A percentile compares a stretch with the other conserved stretches of the same genome.
phyloP scores from a whole-genome alignment of 2,329 filamentous ascomycete genomes.

The Apiospora rasikravindrae region DNA sequence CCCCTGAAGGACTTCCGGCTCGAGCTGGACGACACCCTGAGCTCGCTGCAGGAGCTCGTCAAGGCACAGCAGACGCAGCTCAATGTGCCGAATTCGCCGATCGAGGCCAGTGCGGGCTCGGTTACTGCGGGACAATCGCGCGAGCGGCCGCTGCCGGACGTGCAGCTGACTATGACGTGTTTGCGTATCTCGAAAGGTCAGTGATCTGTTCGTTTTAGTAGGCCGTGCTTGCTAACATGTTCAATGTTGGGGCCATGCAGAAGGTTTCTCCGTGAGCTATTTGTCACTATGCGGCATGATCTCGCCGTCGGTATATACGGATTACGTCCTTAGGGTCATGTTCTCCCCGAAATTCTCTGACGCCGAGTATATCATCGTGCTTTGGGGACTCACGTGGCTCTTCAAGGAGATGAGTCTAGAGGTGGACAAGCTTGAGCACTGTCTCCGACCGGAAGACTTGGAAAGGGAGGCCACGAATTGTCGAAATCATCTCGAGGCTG shows the following conservation, averaged over 20 bases:
- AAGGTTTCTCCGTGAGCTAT: slow-evolving; percentile 1
- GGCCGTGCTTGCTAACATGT: background rate
- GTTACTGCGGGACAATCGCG: too few species aligned
- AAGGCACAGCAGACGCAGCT: slow-evolving; percentile 22
- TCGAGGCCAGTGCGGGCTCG: background rate
- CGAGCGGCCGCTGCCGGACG: background rate
- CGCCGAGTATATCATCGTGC: slow-evolving; percentile 48
- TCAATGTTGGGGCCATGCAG: background rate
- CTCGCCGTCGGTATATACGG: slow-evolving; percentile 10
- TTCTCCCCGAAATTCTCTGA: slow-evolving; percentile 10
- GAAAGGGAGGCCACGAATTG: slow-evolving; percentile 36
- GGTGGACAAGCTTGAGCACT: slow-evolving; percentile 41
- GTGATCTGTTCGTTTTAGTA: background rate
- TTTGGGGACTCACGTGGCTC: slow-evolving; percentile 48
- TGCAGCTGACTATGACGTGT: slow-evolving; percentile 20
- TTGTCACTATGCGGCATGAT: slow-evolving; percentile 6
- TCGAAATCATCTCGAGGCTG: slow-evolving; percentile 56
- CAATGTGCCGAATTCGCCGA: background rate
- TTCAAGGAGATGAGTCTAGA: slow-evolving; percentile 49
- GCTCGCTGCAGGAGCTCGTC: slow-evolving; percentile 55
- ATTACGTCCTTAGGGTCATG: slow-evolving; percentile 18
- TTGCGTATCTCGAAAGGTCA: slow-evolving; percentile 19
- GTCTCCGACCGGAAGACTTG: slow-evolving; percentile 41
- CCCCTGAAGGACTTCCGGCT: slow-evolving; percentile 49
- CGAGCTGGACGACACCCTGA: slow-evolving; percentile 53